Base-by-base conservation (phyloP, 306 rosid species). In the Fagus crenata region DNA sequence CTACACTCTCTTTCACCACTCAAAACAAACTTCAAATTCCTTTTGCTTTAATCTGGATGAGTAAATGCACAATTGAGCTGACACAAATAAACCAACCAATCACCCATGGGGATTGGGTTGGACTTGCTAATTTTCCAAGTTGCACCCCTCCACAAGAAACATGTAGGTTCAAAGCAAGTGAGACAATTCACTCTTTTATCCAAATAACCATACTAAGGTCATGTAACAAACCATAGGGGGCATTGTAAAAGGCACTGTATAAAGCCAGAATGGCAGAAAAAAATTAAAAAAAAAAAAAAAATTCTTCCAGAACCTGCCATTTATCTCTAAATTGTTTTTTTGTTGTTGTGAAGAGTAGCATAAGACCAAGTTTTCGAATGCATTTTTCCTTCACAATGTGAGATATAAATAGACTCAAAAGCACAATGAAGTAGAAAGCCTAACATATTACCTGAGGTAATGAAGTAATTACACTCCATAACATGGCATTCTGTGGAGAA, bases 401-500 rank as follows among this genome's bases (percentile, higher is more conserved):
- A 46, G 72, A 75, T 77, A 46, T 46, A 46, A 46, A 46, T 46
- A 63, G 7, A 33, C 53, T 65, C 71, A 81, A 79, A 59, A 43
- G 61, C 46, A 65, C 17, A 65, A 65, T 2, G 0, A 14, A 39
- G 17, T 6, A n/a, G 46, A 14, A 77, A 83, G 39, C 18, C 41
- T 49, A 74, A 61, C 31, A 81, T 31, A 39, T 5, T 87, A 96
- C 99, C 98, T 96, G 99, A 12, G 99, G 99, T 74, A 96, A 86
- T 49, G 99, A 96, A n/a, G 99, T 96, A 83, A 96, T 92, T 58
- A 96, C 84, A 68, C 99, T 96, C 99, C 99, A 96, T 72, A 96
- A 81, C 97, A 96, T 91, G 69, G 98, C 99, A 85, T 96, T 96
- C 81, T 93, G 97, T 0, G 99, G 98, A 74, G 98, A 96, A 82